phyloP scores from a whole-genome alignment of 208 protist genomes.

The Trypanosoma conorhini region DNA sequence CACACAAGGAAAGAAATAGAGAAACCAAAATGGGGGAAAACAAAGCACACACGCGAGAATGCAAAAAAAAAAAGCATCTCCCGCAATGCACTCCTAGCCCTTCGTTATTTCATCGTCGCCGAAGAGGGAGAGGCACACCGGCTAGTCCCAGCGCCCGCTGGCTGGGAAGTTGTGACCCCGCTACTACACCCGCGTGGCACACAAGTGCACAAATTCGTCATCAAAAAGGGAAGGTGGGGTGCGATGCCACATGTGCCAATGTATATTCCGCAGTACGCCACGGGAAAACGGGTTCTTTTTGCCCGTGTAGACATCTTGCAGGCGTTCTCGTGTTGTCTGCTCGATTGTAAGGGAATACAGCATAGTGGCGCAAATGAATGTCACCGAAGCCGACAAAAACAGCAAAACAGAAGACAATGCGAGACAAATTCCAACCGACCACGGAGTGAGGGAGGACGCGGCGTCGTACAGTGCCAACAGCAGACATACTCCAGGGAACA shows the following conservation, averaged over 20 bases:
- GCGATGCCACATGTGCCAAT: conserved; percentile 43
- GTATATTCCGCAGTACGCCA: conserved; percentile 55
- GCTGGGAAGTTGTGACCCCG: conserved; percentile 24
- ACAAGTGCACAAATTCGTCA: conserved; percentile 74
- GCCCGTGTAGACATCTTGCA: conserved; percentile 61
- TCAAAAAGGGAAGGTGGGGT: conserved; percentile 54
- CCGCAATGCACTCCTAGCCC: not conserved
- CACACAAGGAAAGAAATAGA: not conserved
- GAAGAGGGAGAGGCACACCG: not conserved
- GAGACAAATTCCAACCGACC: not conserved
- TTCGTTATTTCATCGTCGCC: not conserved
- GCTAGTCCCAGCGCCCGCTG: not conserved
- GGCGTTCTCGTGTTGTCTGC: conserved; percentile 70
- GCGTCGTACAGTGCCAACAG: conserved; percentile 27
- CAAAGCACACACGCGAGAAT: not conserved
- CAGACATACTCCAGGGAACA: conserved; percentile 17
- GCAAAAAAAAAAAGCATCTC: not conserved
- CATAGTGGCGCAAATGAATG: conserved; percentile 33
- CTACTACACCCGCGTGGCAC: conserved; percentile 38
- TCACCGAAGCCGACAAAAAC: conserved; percentile 18
- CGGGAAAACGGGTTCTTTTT: conserved; percentile 75
- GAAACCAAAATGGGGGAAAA: not conserved
- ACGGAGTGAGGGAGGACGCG: conserved; percentile 21
- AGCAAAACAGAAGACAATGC: conserved; percentile 32
- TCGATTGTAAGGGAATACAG: conserved; percentile 32